Percentiles rank a stretch among this genome's conserved stretches.
These are phyloP conservation scores for Trichoderma polysporum DNA, from an alignment of 2,329 filamentous ascomycete species.

Conservation along the genomic window DNA sequence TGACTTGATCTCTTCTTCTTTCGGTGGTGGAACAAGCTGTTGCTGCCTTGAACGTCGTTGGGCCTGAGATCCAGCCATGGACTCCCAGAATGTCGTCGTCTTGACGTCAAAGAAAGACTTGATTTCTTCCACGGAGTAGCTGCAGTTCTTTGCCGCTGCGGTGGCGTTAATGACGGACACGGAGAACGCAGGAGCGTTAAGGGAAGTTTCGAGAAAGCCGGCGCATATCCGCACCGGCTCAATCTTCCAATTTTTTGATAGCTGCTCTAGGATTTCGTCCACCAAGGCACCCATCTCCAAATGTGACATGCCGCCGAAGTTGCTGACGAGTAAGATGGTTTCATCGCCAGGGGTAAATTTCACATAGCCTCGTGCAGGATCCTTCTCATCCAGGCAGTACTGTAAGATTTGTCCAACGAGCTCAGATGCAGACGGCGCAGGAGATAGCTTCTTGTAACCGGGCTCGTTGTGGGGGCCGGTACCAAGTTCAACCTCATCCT, in stretches of 20 bases:
- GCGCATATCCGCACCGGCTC: constrained; percentile 55
- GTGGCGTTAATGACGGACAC: constrained; percentile 64
- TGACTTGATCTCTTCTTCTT: constrained; percentile 36
- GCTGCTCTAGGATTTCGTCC: constrained; percentile 53
- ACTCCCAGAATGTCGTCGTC: constrained; percentile 58
- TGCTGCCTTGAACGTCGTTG: constrained; percentile 38
- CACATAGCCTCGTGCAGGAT: constrained; percentile 51
- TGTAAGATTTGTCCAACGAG: constrained; percentile 58
- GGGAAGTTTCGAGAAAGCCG: constrained; percentile 68
- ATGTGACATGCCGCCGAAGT: constrained; percentile 59
- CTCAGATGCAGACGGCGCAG: constrained; percentile 47
- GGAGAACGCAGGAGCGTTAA: constrained; percentile 71
- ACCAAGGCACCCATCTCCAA: constrained; percentile 56
- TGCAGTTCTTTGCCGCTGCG: constrained; percentile 44
- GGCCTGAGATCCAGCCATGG: constrained; percentile 48
- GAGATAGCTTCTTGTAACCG: constrained; percentile 56
- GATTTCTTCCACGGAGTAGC: constrained; percentile 53
- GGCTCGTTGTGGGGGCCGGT: constrained; percentile 69
- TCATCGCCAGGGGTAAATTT: constrained; percentile 48
- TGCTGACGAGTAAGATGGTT: constrained; percentile 55
- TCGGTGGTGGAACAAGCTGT: constrained; percentile 44
- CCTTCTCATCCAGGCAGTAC: constrained; percentile 58
- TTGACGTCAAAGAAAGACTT: constrained; percentile 63
- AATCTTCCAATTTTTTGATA: constrained; percentile 48
- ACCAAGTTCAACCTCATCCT: constrained; percentile 60